Evolutionary conservation across 805 yeast species (phyloP), one percentile per base, ranked within the genome.

Genomic region (Torulaspora gathmanii): DNA sequence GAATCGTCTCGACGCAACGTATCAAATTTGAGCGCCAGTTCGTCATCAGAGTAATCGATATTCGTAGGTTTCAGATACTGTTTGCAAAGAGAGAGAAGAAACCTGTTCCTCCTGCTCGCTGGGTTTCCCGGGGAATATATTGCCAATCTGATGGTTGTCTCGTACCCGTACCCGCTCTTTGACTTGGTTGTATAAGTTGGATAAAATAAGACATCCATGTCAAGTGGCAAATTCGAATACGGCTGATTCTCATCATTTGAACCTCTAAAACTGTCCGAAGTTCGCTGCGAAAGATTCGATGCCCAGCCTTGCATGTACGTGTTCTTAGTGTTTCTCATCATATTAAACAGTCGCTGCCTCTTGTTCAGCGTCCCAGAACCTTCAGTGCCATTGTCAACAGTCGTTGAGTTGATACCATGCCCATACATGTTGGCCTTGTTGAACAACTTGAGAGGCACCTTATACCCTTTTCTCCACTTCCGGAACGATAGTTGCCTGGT

Each of bases 91-190:
- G 88, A 74, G 17, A 84, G 61, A 26, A 90, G 70, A 35, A 90
- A 61, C 46, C 82, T 69, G 63, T 88, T 87, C 57, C 83, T 87
- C 33, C 95, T 70, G 25, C 77, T 75, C 71, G 80, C 75, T 7
- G 75, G 37, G 42, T 58, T 69, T 1, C 95, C 95, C 0, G 89
- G 87, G 33, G 85, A 72, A 42, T 57, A 74, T 9, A 78, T 72
- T 75, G 85, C 78, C 5, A 96, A 96, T 35, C 86, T 73, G 2
- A 90, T 78, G 28, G 79, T 79, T 1, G 83, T 76, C 31, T 75
- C 75, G 51, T 70, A 78, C 6, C 57, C 75, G 51, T 70, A 78
- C 6, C 57, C 57, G 12, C 60, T 63, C 9, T 56, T 60, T 15
- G 50, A 56, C 11, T 56, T 51, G 5, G 77, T 64, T 0, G 80